These are phyloP conservation scores for Kwoniella sp. DNA, from an alignment of 768 basidiomycete species.

Conservation along the genomic window DNA sequence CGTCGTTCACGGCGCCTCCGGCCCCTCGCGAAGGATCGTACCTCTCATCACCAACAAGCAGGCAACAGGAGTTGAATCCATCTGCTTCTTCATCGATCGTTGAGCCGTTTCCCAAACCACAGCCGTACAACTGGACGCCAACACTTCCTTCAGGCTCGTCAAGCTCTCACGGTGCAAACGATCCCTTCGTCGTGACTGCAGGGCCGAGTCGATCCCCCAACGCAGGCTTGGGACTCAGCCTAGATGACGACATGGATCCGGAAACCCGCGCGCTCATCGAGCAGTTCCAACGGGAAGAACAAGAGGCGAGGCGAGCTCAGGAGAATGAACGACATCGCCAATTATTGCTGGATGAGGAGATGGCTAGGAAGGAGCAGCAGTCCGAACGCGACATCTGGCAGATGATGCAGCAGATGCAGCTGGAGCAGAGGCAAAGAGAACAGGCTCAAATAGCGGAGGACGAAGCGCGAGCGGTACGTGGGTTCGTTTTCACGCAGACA, in stretches of 20 bases:
- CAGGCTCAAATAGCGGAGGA: conserved; percentile 39
- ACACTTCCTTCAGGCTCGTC: conserved; percentile 1
- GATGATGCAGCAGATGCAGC: conserved; percentile 33
- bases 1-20: conserved; percentile 3
- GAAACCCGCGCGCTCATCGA: conserved; percentile 38
- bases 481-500: neutral
- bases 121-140: neutral
- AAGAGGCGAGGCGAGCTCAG: conserved; percentile 28
- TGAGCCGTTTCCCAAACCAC: conserved; percentile 9
- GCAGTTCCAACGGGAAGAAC: conserved; percentile 42
- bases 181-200: conserved; percentile 5
- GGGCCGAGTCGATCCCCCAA: conserved; percentile 20
- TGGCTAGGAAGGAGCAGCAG: conserved; percentile 48
- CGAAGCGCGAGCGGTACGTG: conserved; percentile 38
- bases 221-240: conserved; percentile 22
- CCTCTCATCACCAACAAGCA: conserved; percentile 13
- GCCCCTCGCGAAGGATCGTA: conserved; percentile 6
- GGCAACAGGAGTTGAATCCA: conserved; percentile 5
- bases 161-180: neutral
- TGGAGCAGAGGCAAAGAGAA: conserved; percentile 26
- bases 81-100: conserved; percentile 4
- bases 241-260: conserved; percentile 36
- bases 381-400: conserved; percentile 48
- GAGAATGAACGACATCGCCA: conserved; percentile 29
- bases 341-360: conserved; percentile 38